These are phyloP conservation scores for Globisporangium mamillatum DNA, from an alignment of 352 stramenopile genomes.

Conservation along the genomic window DNA sequence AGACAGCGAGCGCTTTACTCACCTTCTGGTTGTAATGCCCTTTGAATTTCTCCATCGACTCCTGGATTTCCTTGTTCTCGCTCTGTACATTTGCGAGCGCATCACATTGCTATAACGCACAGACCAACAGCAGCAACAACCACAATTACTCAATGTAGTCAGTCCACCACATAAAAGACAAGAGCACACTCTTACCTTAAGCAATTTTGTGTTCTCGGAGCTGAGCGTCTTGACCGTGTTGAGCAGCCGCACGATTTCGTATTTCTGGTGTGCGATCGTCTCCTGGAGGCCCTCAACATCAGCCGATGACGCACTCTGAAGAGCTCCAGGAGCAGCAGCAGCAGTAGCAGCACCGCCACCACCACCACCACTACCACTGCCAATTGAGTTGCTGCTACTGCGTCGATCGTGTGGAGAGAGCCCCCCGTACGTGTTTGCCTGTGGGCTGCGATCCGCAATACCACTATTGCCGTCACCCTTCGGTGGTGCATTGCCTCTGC, in stretches of 20 bases:
- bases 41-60: slow-evolving; percentile 86
- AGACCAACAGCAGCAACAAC: background rate
- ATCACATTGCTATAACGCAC: slow-evolving; percentile 63
- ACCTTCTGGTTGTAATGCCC: slow-evolving; percentile 87
- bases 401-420: slow-evolving; percentile 1
- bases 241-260: slow-evolving; percentile 76
- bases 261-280: slow-evolving; percentile 67
- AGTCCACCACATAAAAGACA: background rate
- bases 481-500: background rate
- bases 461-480: background rate
- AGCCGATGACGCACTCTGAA: background rate
- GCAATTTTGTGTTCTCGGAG: slow-evolving; percentile 77
- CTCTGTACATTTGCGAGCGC: slow-evolving; percentile 62
- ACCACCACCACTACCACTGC: background rate
- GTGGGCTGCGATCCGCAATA: background rate
- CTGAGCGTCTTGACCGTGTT: slow-evolving; percentile 86
- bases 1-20: background rate
- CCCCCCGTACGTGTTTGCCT: background rate
- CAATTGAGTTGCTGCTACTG: slow-evolving; percentile 1
- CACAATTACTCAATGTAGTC: background rate
- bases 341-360: background rate
- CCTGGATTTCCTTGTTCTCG: slow-evolving; percentile 75
- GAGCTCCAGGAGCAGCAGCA: background rate
- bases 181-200: slow-evolving; percentile 49
- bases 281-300: slow-evolving; percentile 54